Conservation (phyloP, 2,329 filamentous ascomycete genomes). For the Colletotrichum sp. region DNA sequence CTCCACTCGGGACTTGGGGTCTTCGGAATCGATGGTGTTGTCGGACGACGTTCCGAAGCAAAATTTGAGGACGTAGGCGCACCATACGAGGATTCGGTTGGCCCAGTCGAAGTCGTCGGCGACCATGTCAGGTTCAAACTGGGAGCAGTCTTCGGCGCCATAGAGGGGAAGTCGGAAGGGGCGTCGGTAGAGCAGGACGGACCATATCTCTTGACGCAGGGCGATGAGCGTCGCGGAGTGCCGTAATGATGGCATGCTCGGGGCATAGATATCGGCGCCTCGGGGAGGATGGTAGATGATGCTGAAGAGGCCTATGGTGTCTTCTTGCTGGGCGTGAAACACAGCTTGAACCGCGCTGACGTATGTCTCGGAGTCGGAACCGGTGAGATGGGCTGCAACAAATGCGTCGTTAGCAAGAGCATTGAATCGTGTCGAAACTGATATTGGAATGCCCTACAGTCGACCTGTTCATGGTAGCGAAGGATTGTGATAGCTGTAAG, state of each 20-base stretch:
- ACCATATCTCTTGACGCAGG: conserved; percentile 3
- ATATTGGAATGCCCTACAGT: neutral
- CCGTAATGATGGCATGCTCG: neutral
- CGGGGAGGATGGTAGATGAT: neutral
- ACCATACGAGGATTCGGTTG: conserved; percentile 65
- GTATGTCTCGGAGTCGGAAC: neutral
- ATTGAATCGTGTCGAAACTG: accelerated
- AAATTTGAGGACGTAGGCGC: conserved; percentile 67
- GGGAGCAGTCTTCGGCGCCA: neutral
- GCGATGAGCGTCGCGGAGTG: neutral
- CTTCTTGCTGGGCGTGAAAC: neutral
- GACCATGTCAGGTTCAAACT: neutral
- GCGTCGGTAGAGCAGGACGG: neutral
- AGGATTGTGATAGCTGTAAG: neutral
- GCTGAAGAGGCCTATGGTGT: neutral
- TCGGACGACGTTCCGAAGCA: conserved; percentile 51
- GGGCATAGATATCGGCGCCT: neutral
- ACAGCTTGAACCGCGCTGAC: conserved; percentile 2
- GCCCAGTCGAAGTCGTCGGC: conserved; percentile 61
- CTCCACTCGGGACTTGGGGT: conserved; percentile 30
- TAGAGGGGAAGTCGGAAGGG: neutral
- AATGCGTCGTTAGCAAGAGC: neutral
- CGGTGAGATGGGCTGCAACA: neutral
- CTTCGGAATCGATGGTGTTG: conserved; percentile 4
- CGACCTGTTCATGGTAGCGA: neutral